Evolutionary conservation across 768 basidiomycete genomes (phyloP).

Genomic region (Amanita fuliginea): DNA sequence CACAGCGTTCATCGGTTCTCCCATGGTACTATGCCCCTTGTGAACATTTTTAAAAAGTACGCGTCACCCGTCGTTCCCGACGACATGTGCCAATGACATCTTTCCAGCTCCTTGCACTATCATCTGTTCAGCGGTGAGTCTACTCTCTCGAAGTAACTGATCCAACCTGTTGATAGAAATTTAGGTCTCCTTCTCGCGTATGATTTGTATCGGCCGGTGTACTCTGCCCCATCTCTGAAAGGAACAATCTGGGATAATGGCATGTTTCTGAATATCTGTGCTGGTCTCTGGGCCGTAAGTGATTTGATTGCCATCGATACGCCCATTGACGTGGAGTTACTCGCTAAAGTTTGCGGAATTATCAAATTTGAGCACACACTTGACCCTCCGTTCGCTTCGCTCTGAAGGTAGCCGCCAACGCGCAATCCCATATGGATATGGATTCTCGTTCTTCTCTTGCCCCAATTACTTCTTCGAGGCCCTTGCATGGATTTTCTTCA

Average conservation of each 20-base stretch:
- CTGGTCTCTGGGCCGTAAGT: conserved; percentile 69
- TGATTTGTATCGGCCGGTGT: conserved; percentile 78
- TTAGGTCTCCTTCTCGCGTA: conserved; percentile 66
- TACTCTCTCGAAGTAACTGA: neutral
- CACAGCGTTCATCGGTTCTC: conserved; percentile 88
- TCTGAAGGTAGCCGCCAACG: conserved; percentile 70
- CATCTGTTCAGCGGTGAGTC: conserved; percentile 58
- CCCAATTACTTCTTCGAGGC: conserved; percentile 95
- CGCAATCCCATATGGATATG: conserved; percentile 87
- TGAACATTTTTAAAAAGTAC: conserved; percentile 86
- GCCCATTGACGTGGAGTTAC: conserved; percentile 1
- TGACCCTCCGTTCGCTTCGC: conserved; percentile 75
- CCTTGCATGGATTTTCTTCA: conserved; percentile 62
- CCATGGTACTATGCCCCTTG: conserved; percentile 83
- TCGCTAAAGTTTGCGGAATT: conserved; percentile 63
- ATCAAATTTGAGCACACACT: conserved; percentile 76
- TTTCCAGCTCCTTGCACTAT: conserved; percentile 75
- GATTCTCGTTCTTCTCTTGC: conserved; percentile 74
- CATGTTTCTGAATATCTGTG: conserved; percentile 54
- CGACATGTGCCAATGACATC: neutral
- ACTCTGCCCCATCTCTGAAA: conserved; percentile 47
- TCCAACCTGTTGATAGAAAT: neutral
- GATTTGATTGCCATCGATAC: neutral
- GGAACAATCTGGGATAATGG: conserved; percentile 57
- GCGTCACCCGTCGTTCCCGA: conserved; percentile 10